Base-by-base conservation (phyloP, 495 filamentous ascomycete genomes). In the Xylaria nigripes region DNA sequence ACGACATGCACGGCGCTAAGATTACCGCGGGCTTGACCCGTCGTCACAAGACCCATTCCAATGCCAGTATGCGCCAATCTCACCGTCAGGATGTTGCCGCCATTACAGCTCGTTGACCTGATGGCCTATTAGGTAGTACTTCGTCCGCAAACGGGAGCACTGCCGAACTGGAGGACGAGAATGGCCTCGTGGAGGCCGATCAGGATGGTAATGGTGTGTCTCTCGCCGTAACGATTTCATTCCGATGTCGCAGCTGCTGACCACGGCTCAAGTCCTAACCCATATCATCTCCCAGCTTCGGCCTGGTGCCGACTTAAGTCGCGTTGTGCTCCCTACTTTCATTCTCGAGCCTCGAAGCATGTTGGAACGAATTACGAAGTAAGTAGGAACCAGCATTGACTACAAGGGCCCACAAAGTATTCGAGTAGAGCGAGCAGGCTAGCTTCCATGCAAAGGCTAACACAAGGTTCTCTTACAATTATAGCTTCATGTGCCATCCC, bases 291-390 rank as follows among this genome's bases (percentile, higher is more conserved):
- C 90, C 36, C 94, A 97, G 73, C 77, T 99, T 45, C 84, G 93
- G 56, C 93, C 94, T 30, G 93, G 93, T 53, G 93, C 93, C 51
- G 93, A 99, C 68, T 76, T 99, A 55, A 95, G 89, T 70, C 83
- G 91, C 60, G 91, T 99, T 50, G 90, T 90, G 25, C 74, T 99
- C 55, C 93, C 93, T 24, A 99, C 93, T 30, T 99, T 99, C 71
- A 99, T 99, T 61, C 78, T 99, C 46, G 93, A 99, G 68, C 93
- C 93, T 3, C 84, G 89, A 63, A 95, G 90, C 57, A 99, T 99
- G 93, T 71, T 99, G 63, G 93, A 99, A 72, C 80, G 93, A 30
- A 99, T 99, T 61, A 99, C 93, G 62, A 99, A 98, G 91, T 96
- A 55, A 60, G 61, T 54, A 50, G 13, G 12, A n/a, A 19, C 42